Evolutionary conservation across 768 basidiomycete species (phyloP).

Genomic region (Rhodosporidiobolus odoratus): DNA sequence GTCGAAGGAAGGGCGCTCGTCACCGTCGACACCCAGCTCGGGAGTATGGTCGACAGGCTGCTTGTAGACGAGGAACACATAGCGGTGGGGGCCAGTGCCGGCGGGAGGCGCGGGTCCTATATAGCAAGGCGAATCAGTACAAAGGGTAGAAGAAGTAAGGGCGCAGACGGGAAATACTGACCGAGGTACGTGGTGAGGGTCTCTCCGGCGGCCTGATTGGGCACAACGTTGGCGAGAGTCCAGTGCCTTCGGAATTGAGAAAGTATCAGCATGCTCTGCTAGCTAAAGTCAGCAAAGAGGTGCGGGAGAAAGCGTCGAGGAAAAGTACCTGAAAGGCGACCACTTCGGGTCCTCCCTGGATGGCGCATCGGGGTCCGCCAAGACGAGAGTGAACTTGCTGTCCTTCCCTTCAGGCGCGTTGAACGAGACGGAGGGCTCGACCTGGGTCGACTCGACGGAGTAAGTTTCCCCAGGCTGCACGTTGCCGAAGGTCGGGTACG

Average conservation of each 20-base stretch:
- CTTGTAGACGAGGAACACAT: constrained; percentile 10
- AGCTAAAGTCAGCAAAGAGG: not conserved
- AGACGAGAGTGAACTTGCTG: not conserved
- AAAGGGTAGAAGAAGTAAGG: not conserved
- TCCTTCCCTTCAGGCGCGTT: not conserved
- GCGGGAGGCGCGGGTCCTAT: not conserved
- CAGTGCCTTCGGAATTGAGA: not conserved
- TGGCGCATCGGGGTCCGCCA: constrained; percentile 20
- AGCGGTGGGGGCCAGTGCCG: constrained; percentile 12
- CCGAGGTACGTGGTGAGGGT: not conserved
- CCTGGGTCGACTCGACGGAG: constrained; percentile 1
- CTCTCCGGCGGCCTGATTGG: not conserved
- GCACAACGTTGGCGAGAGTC: constrained; percentile 8
- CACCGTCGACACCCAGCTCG: not conserved
- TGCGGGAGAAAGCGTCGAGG: not conserved
- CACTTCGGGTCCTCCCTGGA: constrained; percentile 8
- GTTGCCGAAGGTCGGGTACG: not conserved
- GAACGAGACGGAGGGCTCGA: constrained; percentile 12
- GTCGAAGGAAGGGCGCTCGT: not conserved
- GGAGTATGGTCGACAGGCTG: constrained; percentile 2
- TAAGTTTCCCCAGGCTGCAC: constrained; percentile 1
- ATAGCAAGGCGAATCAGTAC: not conserved
- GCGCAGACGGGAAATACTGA: not conserved
- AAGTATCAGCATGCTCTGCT: not conserved
- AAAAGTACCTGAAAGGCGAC: not conserved